Evolutionary conservation across 306 rosid species (phyloP), one percentile per base, ranked within the genome.

Genomic region (Malus fusca): DNA sequence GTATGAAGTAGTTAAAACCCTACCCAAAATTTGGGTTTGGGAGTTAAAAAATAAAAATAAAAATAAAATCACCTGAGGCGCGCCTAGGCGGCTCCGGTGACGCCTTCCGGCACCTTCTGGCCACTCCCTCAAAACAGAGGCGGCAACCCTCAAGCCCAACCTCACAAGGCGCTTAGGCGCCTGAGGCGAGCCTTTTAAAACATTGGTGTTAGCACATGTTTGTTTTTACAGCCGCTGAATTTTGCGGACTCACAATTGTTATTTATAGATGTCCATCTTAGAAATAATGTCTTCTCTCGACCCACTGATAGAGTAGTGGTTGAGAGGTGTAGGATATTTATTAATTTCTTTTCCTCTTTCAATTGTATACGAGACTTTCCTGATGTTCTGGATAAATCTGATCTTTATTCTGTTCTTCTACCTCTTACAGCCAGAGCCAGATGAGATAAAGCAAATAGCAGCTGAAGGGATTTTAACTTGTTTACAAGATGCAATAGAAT

Each of bases 401-500:
- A 23, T 59, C 65, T 26, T 73, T 76, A 69, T 75, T 78, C 55
- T 81, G 55, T 43, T 8, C 70, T 76, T 77, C 44, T 25, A 70
- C 44, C 69, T 73, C 78, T 84, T 83, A 76, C 92, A 95, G 98
- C 97, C 98, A 68, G 96, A 88, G 73, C 88, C 87, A 42, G 82
- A 81, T 67, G 97, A 92, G 86, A 85, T 90, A 72, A 76, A 69
- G 72, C 88, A 89, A 83, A 90, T 92, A 85, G 98, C 98, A 61
- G 89, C 96, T 23, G 97, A 87, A 79, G 98, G 98, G 80, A 88
- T 95, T 86, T 85, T 92, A 62, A 92, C 97, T 71, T 95, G 97
- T 84, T 83, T 95, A 80, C 91, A 92, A 83, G 98, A 95, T 77
- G 97, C 83, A 63, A 90, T 90, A 66, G 88, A 84, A 80, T 86